Evolutionary conservation across 257 asterid genomes (phyloP), one percentile per base, ranked within the genome.

Genomic region (Thymus quinquecostatus): DNA sequence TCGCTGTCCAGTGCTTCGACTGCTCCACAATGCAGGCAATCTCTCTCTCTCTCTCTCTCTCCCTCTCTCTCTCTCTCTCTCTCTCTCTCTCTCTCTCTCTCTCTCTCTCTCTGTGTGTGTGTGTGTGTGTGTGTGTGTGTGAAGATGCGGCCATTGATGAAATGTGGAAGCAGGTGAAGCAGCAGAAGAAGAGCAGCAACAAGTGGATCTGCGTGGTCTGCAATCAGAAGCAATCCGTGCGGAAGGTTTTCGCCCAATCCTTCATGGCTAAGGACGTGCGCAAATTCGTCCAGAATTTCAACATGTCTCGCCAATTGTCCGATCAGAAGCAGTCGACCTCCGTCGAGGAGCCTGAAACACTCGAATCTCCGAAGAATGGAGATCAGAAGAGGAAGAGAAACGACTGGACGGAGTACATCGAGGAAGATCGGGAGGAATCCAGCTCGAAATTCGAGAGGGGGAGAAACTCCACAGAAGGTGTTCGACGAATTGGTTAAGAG

Each of bases 141-240:
- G 70, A 21, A 48, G 10, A 11, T 36, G 41, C 9, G 41, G 51
- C 10, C 28, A 59, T 62, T 57, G 53, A 21, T 10, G 64, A 34
- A 29, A 58, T 63, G 45, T 40, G 69, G 55, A 59, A 69, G 68
- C 86, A 94, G 99, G 97, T 94, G 86, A 91, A 91, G 95, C 98
- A 94, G 89, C 83, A 80, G 90, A 94, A 88, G 85, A 94, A 89
- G 92, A 89, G 96, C 77, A 82, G 89, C 84, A 91, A 88, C 78
- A 88, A 82, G 64, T 94, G 99, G 99, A 81, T 11, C 73, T 94
- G 99, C 82, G 97, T 85, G 27, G 93, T 89, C 49, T 94, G 99
- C 84, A 88, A 92, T 78, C 77, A 88, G 90, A 94, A 87, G 81
- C 97, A 94, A 66, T 89, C 99, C 2, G 81, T 85, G 21, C 81